Base-by-base conservation (phyloP, 257 asterid genomes). In the Ophiorrhiza pumila region DNA sequence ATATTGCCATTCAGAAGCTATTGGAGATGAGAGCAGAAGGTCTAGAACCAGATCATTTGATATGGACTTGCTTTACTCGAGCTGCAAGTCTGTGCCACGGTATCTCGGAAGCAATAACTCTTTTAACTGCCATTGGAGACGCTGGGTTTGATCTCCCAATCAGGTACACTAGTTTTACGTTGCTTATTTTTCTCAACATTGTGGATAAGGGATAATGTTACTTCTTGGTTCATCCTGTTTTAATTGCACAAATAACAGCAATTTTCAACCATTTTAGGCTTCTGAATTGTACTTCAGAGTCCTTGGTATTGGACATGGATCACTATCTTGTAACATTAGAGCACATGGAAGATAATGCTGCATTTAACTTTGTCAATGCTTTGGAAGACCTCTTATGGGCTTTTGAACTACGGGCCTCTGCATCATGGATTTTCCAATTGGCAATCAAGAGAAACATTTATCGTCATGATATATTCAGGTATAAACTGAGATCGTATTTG, bases 381-480 rank as follows among this genome's bases (percentile, higher is more conserved):
- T 84, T 94, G 86, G 96, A 87, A 84, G 96, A 94, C 81, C 64
- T 90, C 83, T 82, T 94, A 80, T 94, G 99, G 99, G 91, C 97
- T 66, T 94, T 87, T 83, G 98, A 91, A 78, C 90, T 74, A 63
- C 91, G 99, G 68, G 98, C 98, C 70, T 86, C 98, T 59, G 99
- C 99, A 58, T 77, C 96, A 10, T 88, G 92, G 93, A 78, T 94
- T 84, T 94, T 94, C 88, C 97, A 90, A 65, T 82, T 94, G 79
- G 99, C 99, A 42, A 81, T 90, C 74, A 91, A 88, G 80, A 86
- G 96, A 85, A 87, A 85, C 80, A 86, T 91, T 57, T 94, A 91
- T 82, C 88, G 73, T 76, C 84, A 75, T 32, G 74, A 81, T 68
- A 83, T 94, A 66, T 94, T 84, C 89, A 90, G 97, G 98, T 94